Base-by-base conservation (phyloP, 2,329 filamentous ascomycete genomes). In the Fusarium sp. region DNA sequence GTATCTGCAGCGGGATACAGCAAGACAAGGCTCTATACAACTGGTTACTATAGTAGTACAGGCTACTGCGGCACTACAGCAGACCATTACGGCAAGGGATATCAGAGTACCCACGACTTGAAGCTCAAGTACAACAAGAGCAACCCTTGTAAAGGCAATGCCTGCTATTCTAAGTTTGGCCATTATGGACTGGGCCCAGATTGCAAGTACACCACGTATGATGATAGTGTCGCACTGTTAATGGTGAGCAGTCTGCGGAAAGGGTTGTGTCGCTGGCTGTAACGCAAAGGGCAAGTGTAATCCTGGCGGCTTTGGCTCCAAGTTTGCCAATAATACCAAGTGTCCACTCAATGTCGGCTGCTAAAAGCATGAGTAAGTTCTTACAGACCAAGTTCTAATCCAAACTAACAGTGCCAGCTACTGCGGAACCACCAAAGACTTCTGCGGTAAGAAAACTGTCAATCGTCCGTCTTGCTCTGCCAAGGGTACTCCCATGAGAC, bases 121-220 rank as follows among this genome's bases (percentile, higher is more conserved):
- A 78, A 80, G 50, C 54, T 58, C 8, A 75, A 78, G 44, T 82
- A 79, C 51, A 70, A 81, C 45, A 75, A 77, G 26, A 48, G 60
- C 24, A 72, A 68, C 51, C 82, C 80, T 57, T 81, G 79, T 16
- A 45, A 60, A 35, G 71, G 79, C 3, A 78, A 80, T 35, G 75
- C 79, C 0, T 83, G 80, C 70, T 82, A 80, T 56, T 72, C 60
- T 53, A 54, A 77, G 39, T 56, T 44, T 38, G 66, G 61, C 7
- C 45, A 50, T 22, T 81, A 64, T 57, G 78, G 82, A 14, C 80
- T 80, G 39, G 68, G 68, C 13, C 70, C 56, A n/a, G 56, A 39
- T 7, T 39, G 20, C 22, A 22, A 39, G 36, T 39, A 7, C 1
- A 14, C 7, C 8, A 8, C 0, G 6, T 14, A 4, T 39, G 12